Base-by-base conservation (phyloP, 768 basidiomycete genomes). In the Gautieria morchelliformis region DNA sequence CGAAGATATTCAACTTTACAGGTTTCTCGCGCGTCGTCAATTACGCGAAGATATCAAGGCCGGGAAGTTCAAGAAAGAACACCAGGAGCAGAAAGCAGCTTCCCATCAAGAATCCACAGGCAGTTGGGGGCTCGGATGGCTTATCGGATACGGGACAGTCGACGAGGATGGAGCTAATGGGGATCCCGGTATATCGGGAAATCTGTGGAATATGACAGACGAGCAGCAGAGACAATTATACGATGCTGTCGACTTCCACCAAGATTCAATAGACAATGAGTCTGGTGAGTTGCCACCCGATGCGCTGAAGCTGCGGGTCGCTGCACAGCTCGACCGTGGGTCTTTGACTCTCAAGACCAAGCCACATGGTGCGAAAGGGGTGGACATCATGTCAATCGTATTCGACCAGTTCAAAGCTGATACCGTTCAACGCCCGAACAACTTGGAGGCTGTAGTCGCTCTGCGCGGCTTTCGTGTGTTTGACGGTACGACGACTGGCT, bases 1-100 rank as follows among this genome's bases (percentile, higher is more conserved):
- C 63, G 92, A 95, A 68, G 96, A 98, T 65, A 85, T 99, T 52
- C 85, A 95, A 4, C 96, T 97, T 71, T 99, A 98, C 72, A 84
- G 96, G 33, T 97, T 93, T 4, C 91, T 98, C 59, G 90, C 93
- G 0, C 84, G 90, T 27, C 92, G 92, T 2, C 83, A 83, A 61
- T 75, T 95, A 15, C 83, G 86, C 63, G 93, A 97, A 68, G 93
- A 98, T 64, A 76, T 82, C 20, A 89, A 83, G 2, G 72, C 85
- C 37, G 72, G 76, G 63, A 84, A 83, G 64, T 69, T 78, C 41
- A 78, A 84, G 52, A 81, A 83, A 64, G 78, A 77, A 66, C 71
- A 77, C 60, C 75, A 80, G 58, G 57, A 70, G 22, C 72, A 77
- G 61, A 75, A 76, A 46, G 75, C 79, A 61, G 71, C 81, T 60